Percentiles rank a stretch among this genome's conserved stretches.
phyloP scores from a whole-genome alignment of 805 yeast genomes.

The Zygoascus flipseniorum region DNA sequence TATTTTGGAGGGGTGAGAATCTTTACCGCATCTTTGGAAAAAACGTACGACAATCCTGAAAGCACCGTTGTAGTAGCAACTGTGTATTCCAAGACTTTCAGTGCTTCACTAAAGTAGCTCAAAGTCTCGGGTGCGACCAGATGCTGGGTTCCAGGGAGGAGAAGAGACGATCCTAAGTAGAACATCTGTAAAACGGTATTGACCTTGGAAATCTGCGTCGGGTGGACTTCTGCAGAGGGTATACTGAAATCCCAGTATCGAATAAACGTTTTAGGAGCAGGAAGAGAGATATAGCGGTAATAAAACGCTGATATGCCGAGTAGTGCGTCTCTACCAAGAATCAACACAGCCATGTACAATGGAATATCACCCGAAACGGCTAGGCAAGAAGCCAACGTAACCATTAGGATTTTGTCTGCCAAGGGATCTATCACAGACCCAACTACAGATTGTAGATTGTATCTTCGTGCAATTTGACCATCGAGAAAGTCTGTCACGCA shows the following conservation, averaged over 20 bases:
- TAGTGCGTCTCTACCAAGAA: conserved; percentile 76
- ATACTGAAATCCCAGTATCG: conserved; percentile 72
- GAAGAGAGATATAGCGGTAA: conserved; percentile 63
- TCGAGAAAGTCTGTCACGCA: conserved; percentile 88
- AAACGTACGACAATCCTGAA: conserved; percentile 72
- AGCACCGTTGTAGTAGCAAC: conserved; percentile 64
- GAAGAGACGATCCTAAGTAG: conserved; percentile 60
- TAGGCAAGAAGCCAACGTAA: conserved; percentile 70
- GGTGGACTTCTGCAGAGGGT: conserved; percentile 80
- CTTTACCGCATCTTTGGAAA: conserved; percentile 62
- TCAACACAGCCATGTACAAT: conserved; percentile 41
- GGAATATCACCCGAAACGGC: conserved; percentile 68
- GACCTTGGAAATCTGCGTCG: conserved; percentile 75
- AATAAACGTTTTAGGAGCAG: conserved; percentile 62
- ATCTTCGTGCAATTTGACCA: conserved; percentile 82
- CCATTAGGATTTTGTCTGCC: conserved; percentile 90
- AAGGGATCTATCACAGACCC: conserved; percentile 92
- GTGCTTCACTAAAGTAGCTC: conserved; percentile 20
- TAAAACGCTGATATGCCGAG: conserved; percentile 65
- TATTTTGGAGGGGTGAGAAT: conserved; percentile 25
- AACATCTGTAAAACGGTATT: conserved; percentile 92
- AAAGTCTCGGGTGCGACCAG: conserved; percentile 22
- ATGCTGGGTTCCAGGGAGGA: conserved; percentile 42
- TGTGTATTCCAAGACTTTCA: conserved; percentile 30
- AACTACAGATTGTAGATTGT: conserved; percentile 64